Evolutionary conservation across 129 eudicot species (phyloP).

Genomic region (Dittrichia graveolens): DNA sequence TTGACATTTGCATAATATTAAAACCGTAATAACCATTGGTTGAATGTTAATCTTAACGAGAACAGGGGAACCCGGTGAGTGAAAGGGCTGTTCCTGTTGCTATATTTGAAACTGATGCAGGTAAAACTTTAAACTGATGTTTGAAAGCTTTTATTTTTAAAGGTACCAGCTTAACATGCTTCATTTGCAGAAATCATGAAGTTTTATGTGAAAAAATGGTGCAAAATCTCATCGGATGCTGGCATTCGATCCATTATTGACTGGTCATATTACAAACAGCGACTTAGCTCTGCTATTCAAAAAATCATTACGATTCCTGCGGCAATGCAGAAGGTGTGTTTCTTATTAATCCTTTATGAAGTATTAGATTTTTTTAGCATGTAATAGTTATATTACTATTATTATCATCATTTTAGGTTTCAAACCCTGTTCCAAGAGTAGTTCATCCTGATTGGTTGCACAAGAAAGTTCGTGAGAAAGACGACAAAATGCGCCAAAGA

Average conservation of each 20-base stretch:
- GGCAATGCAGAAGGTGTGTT: conserved; percentile 93
- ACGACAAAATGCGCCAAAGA: conserved; percentile 88
- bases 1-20: background rate
- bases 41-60: conserved; percentile 31
- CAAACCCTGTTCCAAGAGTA: conserved; percentile 99
- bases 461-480: conserved; percentile 95
- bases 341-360: conserved; percentile 12
- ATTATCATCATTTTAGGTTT: conserved; percentile 51
- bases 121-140: conserved; percentile 41
- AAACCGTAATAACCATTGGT: conserved; percentile 10
- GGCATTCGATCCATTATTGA: conserved; percentile 95
- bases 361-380: conserved; percentile 24
- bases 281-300: conserved; percentile 95
- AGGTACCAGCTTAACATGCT: conserved; percentile 22
- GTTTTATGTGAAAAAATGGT: conserved; percentile 91
- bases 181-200: conserved; percentile 75
- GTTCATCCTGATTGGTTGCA: conserved; percentile 98
- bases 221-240: conserved; percentile 90
- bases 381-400: background rate
- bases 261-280: conserved; percentile 98
- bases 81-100: conserved; percentile 99
- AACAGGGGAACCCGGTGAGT: conserved; percentile 96
- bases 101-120: conserved; percentile 89
- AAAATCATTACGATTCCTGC: conserved; percentile 97
- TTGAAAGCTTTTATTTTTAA: background rate